phyloP scores from a whole-genome alignment of 2,329 filamentous ascomycete genomes.

The Thelonectria blattea region DNA sequence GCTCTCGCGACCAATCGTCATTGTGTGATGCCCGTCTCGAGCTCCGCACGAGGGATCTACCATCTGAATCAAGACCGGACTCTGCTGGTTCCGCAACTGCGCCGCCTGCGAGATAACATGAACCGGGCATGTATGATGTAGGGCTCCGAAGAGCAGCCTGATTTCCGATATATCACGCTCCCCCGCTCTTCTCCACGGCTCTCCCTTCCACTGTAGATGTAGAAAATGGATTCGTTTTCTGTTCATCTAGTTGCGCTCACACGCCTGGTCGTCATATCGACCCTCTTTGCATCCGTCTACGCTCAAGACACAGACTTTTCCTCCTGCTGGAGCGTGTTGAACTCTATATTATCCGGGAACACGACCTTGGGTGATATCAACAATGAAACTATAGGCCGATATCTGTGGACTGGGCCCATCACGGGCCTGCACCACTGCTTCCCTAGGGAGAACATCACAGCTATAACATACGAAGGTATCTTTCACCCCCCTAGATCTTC shows the following conservation, averaged over 20 bases:
- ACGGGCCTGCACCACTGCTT: background rate
- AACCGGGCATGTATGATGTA: background rate
- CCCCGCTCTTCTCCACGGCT: background rate
- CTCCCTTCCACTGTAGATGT: background rate
- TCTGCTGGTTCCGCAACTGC: background rate
- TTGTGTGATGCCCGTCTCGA: background rate
- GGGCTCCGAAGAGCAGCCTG: background rate
- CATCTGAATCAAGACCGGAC: background rate
- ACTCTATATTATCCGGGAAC: background rate
- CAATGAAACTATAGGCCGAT: background rate
- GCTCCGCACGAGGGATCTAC: background rate
- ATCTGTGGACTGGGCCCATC: slow-evolving; percentile 3
- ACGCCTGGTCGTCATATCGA: background rate
- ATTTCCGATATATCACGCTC: background rate
- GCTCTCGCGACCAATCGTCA: background rate
- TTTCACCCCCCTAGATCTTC: too few relatives aligned
- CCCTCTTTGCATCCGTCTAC: background rate
- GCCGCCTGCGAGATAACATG: background rate
- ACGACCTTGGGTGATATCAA: background rate
- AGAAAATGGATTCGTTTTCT: background rate
- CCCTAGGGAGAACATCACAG: background rate
- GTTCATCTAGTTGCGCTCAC: background rate
- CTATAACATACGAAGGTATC: slow-evolving; percentile 5
- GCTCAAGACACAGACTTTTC: background rate
- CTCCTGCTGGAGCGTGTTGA: background rate